Conservation (phyloP, 495 filamentous ascomycete species). For the Evansstolkia leycettana region DNA sequence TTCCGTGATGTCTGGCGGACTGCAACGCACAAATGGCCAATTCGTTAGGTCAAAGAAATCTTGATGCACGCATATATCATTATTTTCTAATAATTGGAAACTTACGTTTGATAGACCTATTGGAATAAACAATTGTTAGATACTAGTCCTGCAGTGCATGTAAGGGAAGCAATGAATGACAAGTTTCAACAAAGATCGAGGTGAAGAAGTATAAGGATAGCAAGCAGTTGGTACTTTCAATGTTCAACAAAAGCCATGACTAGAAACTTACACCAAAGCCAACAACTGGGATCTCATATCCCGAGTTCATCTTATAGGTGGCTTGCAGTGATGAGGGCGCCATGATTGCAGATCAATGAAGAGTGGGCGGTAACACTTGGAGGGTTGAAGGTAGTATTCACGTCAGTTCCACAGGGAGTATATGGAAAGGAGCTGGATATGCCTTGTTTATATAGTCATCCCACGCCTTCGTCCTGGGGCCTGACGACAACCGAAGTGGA, state of each 20-base stretch:
- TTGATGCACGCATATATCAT: background rate
- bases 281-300: conserved; percentile 62
- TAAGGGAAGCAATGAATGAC: background rate
- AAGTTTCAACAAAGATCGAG: background rate
- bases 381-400: too few relatives aligned
- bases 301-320: conserved; percentile 58
- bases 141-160: background rate
- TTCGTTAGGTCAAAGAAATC: conserved; percentile 2
- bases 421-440: too few relatives aligned
- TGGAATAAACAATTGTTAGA: conserved; percentile 4
- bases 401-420: background rate
- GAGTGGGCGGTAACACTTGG: too few relatives aligned
- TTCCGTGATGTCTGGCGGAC: conserved; percentile 43
- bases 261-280: conserved; percentile 54
- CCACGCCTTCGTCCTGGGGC: too few relatives aligned
- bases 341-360: conserved; percentile 28
- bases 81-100: background rate
- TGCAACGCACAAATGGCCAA: conserved; percentile 7
- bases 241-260: background rate
- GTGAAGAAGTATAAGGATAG: background rate
- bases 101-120: conserved; percentile 66
- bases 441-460: too few relatives aligned
- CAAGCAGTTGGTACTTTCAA: background rate
- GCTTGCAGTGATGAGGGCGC: conserved; percentile 47
- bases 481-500: too few relatives aligned